Base-by-base conservation (phyloP, 2,329 filamentous ascomycete genomes). In the Cladosporium phlei region DNA sequence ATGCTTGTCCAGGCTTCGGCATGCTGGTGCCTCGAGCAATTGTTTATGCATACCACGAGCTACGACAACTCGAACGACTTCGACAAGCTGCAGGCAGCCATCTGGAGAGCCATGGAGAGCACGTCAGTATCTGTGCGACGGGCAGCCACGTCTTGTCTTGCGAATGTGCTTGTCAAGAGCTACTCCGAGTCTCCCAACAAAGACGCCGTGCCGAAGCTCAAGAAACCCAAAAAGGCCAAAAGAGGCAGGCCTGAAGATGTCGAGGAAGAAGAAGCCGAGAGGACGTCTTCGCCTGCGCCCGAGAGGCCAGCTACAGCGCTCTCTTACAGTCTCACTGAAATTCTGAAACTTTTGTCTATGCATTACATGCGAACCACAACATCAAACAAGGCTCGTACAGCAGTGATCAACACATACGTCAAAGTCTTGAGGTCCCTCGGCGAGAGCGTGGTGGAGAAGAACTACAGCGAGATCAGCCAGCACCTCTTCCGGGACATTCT, bases 61-160 rank as follows among this genome's bases (percentile, higher is more conserved):
- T 97, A 97, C 61, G 83, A 89, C 61, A 95, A 94, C 60, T 81
- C 85, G 11, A 83, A 77, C 63, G 93, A 98, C 62, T 95, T 95
- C 60, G 93, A 98, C 56, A 88, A 86, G 63, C 69, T 97, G 16
- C 89, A 91, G 66, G 79, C 78, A 25, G 80, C 85, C 5, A 71
- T 94, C 12, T 93, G 89, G 77, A 97, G 95, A 66, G 79, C 85
- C 0, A 84, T 94, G 50, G 93, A 98, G 57, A 90, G 84, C 27
- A 68, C 81, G 1, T 86, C 83, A 38, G 70, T 82, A 1, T 77
- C 83, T 21, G 88, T 95, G 42, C 80, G 93, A 50, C 86, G 91
- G 66, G 87, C 90, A 2, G 88, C 88, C 3, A 90, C 89, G 5
- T 86, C 88, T 46, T 91, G 87, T 62, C 75, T 97, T 48, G 86